Evolutionary conservation across 257 asterid genomes (phyloP).

Genomic region (Solanum paucissectum): DNA sequence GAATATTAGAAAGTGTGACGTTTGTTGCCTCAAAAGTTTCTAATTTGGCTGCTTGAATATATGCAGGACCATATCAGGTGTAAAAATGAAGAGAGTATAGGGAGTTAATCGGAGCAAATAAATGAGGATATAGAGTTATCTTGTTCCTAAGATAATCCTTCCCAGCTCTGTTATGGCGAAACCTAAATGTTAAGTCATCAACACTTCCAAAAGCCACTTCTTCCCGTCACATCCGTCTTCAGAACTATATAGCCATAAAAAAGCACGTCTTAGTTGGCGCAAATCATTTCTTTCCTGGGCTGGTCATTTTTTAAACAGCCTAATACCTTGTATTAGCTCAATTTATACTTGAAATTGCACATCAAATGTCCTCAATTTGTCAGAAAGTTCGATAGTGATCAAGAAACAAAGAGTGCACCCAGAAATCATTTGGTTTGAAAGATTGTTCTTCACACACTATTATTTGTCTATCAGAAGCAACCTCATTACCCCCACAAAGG

Average conservation of each 20-base stretch:
- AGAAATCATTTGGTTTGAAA: not conserved
- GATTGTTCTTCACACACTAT: not conserved
- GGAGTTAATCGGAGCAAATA: conserved; percentile 66
- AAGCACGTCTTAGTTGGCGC: not conserved
- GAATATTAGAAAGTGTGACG: not conserved
- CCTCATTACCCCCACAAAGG: not conserved
- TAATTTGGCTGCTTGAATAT: not conserved
- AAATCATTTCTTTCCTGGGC: not conserved
- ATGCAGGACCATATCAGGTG: conserved; percentile 85
- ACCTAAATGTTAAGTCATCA: not conserved
- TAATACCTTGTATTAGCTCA: not conserved
- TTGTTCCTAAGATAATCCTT: not conserved
- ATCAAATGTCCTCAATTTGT: not conserved
- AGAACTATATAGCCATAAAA: not conserved
- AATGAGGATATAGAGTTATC: conserved; percentile 12
- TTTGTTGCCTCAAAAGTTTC: not conserved
- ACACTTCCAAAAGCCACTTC: not conserved
- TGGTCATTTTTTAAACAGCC: not conserved
- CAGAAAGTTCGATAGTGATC: not conserved
- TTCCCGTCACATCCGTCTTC: not conserved
- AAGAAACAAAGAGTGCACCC: not conserved
- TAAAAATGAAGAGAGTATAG: conserved; percentile 96
- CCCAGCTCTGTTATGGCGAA: not conserved
- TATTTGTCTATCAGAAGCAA: not conserved
- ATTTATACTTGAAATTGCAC: not conserved